phyloP scores from a whole-genome alignment of 1,284 basidiomycete species.

The Ustilago nuda region DNA sequence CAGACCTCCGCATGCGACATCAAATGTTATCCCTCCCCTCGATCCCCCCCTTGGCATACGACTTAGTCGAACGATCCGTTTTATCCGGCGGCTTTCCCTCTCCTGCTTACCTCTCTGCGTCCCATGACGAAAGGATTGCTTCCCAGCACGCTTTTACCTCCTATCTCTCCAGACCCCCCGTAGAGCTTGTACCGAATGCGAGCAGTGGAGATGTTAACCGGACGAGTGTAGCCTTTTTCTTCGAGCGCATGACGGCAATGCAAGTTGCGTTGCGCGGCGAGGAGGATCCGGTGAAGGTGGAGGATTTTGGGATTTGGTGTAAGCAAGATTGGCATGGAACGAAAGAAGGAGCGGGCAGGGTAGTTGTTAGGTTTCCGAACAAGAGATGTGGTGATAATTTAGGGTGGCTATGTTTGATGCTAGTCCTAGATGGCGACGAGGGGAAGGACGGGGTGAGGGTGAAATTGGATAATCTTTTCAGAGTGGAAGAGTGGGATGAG shows the following conservation, averaged over 20 bases:
- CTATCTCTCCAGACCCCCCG: constrained; percentile 27
- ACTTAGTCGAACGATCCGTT: constrained; percentile 13
- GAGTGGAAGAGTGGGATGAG: not conserved
- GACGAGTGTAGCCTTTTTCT: constrained; percentile 6
- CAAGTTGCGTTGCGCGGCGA: not conserved
- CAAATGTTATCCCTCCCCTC: constrained; percentile 31
- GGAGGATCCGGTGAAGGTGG: constrained; percentile 16
- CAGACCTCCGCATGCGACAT: constrained; percentile 37
- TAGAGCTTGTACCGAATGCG: not conserved
- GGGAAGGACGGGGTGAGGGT: not conserved
- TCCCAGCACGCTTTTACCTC: constrained; percentile 12
- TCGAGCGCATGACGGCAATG: not conserved
- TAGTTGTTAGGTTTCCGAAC: constrained; percentile 6
- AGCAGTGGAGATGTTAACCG: not conserved
- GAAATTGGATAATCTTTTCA: constrained; percentile 35
- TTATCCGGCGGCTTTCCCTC: not conserved
- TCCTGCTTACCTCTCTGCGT: not conserved
- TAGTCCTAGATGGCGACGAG: not conserved
- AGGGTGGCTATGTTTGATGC: constrained; percentile 11
- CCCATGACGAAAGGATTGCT: not conserved
- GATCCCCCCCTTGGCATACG: constrained; percentile 13
- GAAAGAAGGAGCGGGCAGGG: not conserved
- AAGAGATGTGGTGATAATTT: not conserved
- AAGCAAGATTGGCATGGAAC: constrained; percentile 12
- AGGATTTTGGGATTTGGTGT: constrained; percentile 13